These are phyloP conservation scores for Kockiozyma suomiensis DNA, from an alignment of 805 yeast genomes.

Conservation along the genomic window DNA sequence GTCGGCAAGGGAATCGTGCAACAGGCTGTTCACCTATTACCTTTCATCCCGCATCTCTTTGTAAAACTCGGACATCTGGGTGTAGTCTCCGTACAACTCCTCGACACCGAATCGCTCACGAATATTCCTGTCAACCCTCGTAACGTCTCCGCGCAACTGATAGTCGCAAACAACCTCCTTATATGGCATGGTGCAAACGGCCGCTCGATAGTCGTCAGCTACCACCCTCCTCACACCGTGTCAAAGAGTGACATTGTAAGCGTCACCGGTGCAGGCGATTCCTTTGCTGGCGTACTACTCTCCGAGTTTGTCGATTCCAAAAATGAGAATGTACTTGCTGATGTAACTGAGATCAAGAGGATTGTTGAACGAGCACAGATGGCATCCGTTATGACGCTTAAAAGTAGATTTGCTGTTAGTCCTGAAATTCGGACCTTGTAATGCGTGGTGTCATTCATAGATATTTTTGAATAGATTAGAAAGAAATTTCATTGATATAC, in stretches of 20 bases:
- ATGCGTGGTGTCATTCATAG: no score
- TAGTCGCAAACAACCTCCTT: constrained; percentile 26
- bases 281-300: constrained; percentile 67
- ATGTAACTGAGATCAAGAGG: constrained; percentile 1
- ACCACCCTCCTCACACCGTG: constrained; percentile 9
- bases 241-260: constrained; percentile 48
- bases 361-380: constrained; percentile 25
- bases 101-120: background rate
- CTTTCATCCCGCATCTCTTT: constrained; percentile 66
- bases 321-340: constrained; percentile 30
- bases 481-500: no score
- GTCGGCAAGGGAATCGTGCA: constrained; percentile 53
- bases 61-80: constrained; percentile 73
- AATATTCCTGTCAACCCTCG: background rate
- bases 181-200: constrained; percentile 30
- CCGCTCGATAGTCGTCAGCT: background rate
- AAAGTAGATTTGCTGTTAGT: constrained; percentile 24
- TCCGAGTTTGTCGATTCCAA: constrained; percentile 43
- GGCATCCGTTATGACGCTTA: constrained; percentile 30
- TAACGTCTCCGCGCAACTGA: background rate
- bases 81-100: constrained; percentile 49
- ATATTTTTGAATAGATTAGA: no score
- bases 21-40: constrained; percentile 70
- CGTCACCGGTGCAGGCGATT: constrained; percentile 90
- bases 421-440: constrained; percentile 17